Evolutionary conservation across 129 eudicot genomes (phyloP).

Genomic region (Artemisia tridentata): DNA sequence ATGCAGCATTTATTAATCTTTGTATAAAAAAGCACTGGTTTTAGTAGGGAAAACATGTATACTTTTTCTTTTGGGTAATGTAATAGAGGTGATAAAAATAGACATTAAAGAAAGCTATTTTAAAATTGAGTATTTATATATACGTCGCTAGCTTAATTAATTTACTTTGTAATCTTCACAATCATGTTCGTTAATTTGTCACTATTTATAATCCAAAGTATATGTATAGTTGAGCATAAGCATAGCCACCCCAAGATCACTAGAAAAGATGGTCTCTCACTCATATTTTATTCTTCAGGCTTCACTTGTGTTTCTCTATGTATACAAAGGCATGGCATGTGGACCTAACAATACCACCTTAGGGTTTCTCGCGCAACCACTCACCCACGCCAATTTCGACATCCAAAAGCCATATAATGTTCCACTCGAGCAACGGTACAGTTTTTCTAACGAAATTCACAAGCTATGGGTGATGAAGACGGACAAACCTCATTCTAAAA

Average conservation of each 20-base stretch:
- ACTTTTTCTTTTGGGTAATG: too few species aligned
- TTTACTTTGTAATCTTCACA: constrained; percentile 15
- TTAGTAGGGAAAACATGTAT: too few species aligned
- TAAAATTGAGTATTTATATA: too few species aligned
- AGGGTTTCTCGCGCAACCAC: constrained; percentile 34
- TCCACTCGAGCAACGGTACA: constrained; percentile 37
- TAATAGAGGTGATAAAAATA: too few species aligned
- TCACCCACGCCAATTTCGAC: constrained; percentile 31
- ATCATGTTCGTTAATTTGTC: not conserved
- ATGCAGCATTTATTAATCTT: too few species aligned
- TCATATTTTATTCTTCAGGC: not conserved
- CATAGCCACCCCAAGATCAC: not conserved
- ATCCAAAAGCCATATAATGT: constrained; percentile 43
- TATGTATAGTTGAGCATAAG: not conserved
- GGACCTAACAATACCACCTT: constrained; percentile 26
- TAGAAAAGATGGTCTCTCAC: constrained; percentile 6
- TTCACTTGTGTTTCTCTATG: constrained; percentile 7
- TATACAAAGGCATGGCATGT: constrained; percentile 1
- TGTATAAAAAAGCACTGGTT: too few species aligned
- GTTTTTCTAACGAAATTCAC: constrained; percentile 34
- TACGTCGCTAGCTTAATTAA: not conserved
- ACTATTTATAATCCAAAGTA: not conserved
- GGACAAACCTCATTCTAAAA: constrained; percentile 39
- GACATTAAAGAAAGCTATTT: too few species aligned
- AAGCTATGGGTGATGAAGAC: constrained; percentile 45